These are phyloP conservation scores for Zygosaccharomyces gambellarensis DNA, from an alignment of 805 yeast genomes.

Conservation along the genomic window DNA sequence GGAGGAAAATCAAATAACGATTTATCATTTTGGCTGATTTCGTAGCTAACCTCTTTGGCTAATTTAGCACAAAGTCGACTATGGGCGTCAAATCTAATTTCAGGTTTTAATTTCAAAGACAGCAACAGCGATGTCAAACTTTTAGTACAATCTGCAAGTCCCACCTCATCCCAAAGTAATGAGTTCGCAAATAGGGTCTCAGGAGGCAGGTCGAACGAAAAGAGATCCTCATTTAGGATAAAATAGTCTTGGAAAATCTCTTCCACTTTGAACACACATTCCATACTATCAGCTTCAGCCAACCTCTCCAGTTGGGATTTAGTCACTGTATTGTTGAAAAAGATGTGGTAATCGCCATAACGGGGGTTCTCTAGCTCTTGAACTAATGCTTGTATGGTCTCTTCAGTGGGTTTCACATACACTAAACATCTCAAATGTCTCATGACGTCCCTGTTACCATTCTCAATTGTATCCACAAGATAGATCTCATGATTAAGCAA, in stretches of 20 bases:
- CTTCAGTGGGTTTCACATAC: constrained; percentile 68
- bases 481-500: constrained; percentile 79
- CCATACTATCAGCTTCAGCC: constrained; percentile 88
- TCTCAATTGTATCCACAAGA: constrained; percentile 67
- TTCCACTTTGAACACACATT: constrained; percentile 66
- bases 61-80: constrained; percentile 61
- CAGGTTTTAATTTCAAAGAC: constrained; percentile 72
- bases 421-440: constrained; percentile 78
- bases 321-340: constrained; percentile 67
- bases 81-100: constrained; percentile 70
- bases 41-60: constrained; percentile 60
- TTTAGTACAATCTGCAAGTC: constrained; percentile 22
- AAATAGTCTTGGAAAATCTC: constrained; percentile 84
- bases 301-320: constrained; percentile 78
- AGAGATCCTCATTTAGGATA: constrained; percentile 66
- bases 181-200: constrained; percentile 23
- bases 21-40: constrained; percentile 51
- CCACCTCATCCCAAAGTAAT: constrained; percentile 29
- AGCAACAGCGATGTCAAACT: constrained; percentile 36
- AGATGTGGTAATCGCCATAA: constrained; percentile 71
- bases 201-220: constrained; percentile 39
- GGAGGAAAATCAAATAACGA: constrained; percentile 61
- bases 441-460: constrained; percentile 57
- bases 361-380: constrained; percentile 74
- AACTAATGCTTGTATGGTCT: constrained; percentile 53